These are phyloP conservation scores for Coccomyxa sp. DNA, from an alignment of 139 green algal genomes.

Conservation along the genomic window DNA sequence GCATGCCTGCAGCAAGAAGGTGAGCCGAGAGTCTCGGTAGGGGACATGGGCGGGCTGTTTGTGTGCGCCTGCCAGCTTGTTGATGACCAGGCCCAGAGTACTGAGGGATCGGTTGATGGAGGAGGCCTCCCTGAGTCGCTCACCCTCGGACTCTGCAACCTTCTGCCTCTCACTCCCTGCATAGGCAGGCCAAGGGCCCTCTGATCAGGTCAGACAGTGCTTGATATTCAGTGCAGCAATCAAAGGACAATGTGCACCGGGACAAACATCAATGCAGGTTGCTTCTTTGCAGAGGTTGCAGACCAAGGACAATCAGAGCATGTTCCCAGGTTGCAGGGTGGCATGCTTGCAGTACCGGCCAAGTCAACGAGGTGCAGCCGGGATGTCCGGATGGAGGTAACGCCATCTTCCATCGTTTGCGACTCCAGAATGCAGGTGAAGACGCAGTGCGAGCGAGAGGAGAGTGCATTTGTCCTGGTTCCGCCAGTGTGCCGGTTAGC, in stretches of 20 bases:
- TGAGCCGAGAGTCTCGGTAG: conserved; percentile 62
- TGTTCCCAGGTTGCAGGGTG: too few species aligned
- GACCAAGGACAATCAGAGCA: too few species aligned
- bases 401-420: conserved; percentile 23
- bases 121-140: conserved; percentile 52
- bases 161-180: conserved; percentile 49
- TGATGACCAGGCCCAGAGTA: conserved; percentile 48
- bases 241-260: neutral
- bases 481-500: conserved; percentile 18
- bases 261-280: neutral
- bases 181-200: conserved; percentile 1
- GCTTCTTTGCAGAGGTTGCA: too few species aligned
- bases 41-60: conserved; percentile 36
- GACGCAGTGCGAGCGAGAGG: conserved; percentile 33
- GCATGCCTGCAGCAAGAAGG: conserved; percentile 43
- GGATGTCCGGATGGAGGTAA: conserved; percentile 12
- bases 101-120: conserved; percentile 58
- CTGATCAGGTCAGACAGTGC: neutral
- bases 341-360: conserved; percentile 20
- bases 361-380: conserved; percentile 57
- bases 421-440: conserved; percentile 32
- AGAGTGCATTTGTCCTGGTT: conserved; percentile 31
- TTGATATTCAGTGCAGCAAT: neutral
- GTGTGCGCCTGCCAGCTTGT: conserved; percentile 20
- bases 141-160: conserved; percentile 27